phyloP scores from a whole-genome alignment of 2,329 filamentous ascomycete genomes.

The Byssochlamys sp. region DNA sequence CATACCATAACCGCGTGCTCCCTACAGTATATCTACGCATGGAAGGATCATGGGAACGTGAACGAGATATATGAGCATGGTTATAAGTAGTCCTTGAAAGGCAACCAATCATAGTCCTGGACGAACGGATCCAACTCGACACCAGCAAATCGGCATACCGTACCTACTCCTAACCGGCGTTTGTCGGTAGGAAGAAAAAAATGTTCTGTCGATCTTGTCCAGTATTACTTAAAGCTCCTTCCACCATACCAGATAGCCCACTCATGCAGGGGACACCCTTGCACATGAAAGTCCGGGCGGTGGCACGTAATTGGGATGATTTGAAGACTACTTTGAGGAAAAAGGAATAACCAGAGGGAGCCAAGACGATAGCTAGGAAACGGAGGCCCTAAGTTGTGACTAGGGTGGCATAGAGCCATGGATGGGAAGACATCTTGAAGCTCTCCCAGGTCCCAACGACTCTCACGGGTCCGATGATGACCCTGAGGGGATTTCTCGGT shows the following conservation, averaged over 20 bases:
- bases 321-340: not conserved
- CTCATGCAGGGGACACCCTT: not conserved
- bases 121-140: not conserved
- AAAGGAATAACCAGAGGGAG: not conserved
- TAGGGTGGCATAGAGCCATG: not conserved
- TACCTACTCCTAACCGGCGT: not conserved
- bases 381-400: not conserved
- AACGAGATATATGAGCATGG: not conserved
- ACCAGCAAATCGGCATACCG: not conserved
- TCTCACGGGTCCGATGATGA: not conserved
- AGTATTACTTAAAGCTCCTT: not conserved
- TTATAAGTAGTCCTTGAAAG: not conserved
- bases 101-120: not conserved
- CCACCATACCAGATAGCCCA: not conserved
- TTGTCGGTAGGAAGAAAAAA: not conserved
- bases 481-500: not conserved
- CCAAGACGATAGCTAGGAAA: not conserved
- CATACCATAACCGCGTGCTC: not conserved
- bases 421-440: not conserved
- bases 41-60: not conserved
- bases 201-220: not conserved
- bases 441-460: not conserved
- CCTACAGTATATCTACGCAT: not conserved
- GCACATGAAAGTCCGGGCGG: not conserved
- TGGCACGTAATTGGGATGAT: not conserved